Evolutionary conservation across 495 filamentous ascomycete genomes (phyloP).

Genomic region (Penicillium longicatenatum): DNA sequence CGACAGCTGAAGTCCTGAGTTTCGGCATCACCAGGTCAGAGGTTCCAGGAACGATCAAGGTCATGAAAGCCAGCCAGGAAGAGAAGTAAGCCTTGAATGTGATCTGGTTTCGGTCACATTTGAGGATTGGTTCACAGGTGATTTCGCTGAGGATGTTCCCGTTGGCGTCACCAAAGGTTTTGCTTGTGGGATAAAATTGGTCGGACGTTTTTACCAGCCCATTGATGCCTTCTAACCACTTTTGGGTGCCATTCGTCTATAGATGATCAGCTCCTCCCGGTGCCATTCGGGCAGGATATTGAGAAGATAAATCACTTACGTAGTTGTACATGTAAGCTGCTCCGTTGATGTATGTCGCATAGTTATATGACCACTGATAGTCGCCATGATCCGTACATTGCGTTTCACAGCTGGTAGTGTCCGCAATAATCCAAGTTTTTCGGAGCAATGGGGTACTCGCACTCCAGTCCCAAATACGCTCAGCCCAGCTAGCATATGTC

Average conservation of each 20-base stretch:
- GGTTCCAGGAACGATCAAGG: conserved; percentile 67
- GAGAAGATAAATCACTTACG: conserved; percentile 33
- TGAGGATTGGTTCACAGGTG: conserved; percentile 64
- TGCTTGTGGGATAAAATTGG: conserved; percentile 53
- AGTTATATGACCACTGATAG: conserved; percentile 77
- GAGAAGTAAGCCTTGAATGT: conserved; percentile 76
- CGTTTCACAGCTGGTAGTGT: conserved; percentile 59
- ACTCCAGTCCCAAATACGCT: conserved; percentile 72
- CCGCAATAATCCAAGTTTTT: conserved; percentile 59
- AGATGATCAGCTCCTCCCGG: conserved; percentile 13
- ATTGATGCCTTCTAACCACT: conserved; percentile 60
- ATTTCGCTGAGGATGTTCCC: conserved; percentile 64
- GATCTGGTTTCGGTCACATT: conserved; percentile 70
- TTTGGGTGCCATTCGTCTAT: conserved; percentile 41
- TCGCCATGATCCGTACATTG: conserved; percentile 62
- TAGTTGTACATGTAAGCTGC: conserved; percentile 78
- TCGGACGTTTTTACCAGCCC: conserved; percentile 53
- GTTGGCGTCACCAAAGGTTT: conserved; percentile 44
- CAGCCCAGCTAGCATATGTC: conserved; percentile 76
- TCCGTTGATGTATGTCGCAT: conserved; percentile 72
- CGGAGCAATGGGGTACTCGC: conserved; percentile 55
- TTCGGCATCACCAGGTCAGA: conserved; percentile 56
- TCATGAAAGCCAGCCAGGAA: conserved; percentile 67
- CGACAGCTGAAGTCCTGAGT: conserved; percentile 60
- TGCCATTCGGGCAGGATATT: neutral